These are phyloP conservation scores for Pichia sp. DNA, from an alignment of 1,139 yeast genomes.

Conservation along the genomic window DNA sequence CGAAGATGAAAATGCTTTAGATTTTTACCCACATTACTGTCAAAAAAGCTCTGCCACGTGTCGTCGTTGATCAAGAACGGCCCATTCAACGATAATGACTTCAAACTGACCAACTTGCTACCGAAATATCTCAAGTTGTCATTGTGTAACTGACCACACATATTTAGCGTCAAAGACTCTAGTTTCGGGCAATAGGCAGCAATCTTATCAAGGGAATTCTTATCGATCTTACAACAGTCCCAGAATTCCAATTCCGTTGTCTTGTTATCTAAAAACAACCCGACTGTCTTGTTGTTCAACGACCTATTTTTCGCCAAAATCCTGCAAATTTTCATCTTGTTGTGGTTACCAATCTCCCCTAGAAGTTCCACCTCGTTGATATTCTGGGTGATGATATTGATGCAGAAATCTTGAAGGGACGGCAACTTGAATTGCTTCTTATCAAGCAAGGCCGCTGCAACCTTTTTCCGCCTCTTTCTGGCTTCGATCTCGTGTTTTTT, in stretches of 20 bases:
- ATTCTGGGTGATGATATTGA: slow-evolving; percentile 61
- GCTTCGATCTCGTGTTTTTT: slow-evolving; percentile 56
- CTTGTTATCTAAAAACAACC: slow-evolving; percentile 64
- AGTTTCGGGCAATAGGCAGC: slow-evolving; percentile 78
- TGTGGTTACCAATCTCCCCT: slow-evolving; percentile 72
- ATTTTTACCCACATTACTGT: slow-evolving; percentile 38
- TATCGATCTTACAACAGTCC: slow-evolving; percentile 84
- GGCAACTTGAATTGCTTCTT: slow-evolving; percentile 61
- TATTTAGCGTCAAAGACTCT: slow-evolving; percentile 61
- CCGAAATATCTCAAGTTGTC: slow-evolving; percentile 64
- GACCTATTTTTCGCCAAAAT: slow-evolving; percentile 81
- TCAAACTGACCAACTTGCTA: slow-evolving; percentile 52
- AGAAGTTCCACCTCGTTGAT: slow-evolving; percentile 73
- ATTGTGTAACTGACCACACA: slow-evolving; percentile 92
- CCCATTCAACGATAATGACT: slow-evolving; percentile 65
- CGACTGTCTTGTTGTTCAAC: slow-evolving; percentile 63
- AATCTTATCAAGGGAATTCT: slow-evolving; percentile 61
- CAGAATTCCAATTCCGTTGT: slow-evolving; percentile 63
- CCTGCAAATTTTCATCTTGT: slow-evolving; percentile 61
- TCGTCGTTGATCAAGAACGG: slow-evolving; percentile 76
- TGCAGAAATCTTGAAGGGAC: slow-evolving; percentile 76
- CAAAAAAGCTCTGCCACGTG: slow-evolving; percentile 73
- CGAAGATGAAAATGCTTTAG: slow-evolving; percentile 57
- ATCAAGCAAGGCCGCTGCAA: slow-evolving; percentile 81
- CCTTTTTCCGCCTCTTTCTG: slow-evolving; percentile 68